Conservation (phyloP, 1,139 yeast species). For the Sugiyamaella paludigena region DNA sequence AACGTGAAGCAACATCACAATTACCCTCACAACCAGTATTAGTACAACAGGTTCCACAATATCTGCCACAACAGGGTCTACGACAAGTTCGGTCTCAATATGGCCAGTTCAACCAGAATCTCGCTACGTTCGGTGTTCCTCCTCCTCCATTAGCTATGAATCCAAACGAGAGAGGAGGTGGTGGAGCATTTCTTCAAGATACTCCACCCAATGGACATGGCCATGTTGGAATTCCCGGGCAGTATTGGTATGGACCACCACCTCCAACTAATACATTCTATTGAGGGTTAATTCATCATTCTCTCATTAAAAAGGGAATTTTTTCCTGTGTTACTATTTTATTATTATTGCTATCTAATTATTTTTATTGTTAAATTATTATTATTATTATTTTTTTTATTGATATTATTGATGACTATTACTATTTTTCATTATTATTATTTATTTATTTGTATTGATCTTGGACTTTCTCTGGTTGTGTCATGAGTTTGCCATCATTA, state of each 20-base stretch:
- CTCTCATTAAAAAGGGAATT: neutral
- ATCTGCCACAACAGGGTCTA: neutral
- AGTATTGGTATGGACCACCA: constrained; percentile 16
- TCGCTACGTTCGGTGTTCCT: neutral
- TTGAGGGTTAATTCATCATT: neutral
- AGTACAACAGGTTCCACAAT: neutral
- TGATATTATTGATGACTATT: neutral
- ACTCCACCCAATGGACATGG: constrained; percentile 8
- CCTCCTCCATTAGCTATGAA: constrained; percentile 2
- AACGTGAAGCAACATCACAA: too few relatives aligned
- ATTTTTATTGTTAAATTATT: neutral
- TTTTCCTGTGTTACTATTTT: neutral
- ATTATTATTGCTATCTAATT: neutral
- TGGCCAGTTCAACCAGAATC: neutral
- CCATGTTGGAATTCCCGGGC: constrained; percentile 6
- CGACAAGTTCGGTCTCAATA: neutral
- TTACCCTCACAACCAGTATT: too few relatives aligned
- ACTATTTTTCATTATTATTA: neutral
- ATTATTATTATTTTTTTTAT: neutral
- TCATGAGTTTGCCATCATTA: too few relatives aligned
- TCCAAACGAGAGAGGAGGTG: neutral
- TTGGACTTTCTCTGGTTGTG: too few relatives aligned
- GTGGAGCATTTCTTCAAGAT: neutral
- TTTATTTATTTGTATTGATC: too few relatives aligned
- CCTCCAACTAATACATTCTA: constrained; percentile 15